Percentiles rank a stretch among this genome's conserved stretches.
Evolutionary conservation across 495 filamentous ascomycete genomes (phyloP).

Genomic region (Niebla homalea): DNA sequence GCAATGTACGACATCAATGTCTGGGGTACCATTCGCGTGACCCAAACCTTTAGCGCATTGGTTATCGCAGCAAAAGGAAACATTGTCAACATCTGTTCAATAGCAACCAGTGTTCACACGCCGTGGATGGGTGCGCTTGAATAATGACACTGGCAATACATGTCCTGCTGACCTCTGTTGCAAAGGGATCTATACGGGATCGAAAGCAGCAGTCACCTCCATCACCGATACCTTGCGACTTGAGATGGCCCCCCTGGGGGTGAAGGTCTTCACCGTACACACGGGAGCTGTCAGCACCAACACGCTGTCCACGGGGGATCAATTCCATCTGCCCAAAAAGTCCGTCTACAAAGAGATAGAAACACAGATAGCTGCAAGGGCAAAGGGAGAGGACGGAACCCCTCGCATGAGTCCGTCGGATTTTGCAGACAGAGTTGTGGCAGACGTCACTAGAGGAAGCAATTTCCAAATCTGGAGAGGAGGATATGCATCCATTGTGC

Average conservation of each 20-base stretch:
- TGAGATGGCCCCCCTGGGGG: slow-evolving; percentile 40
- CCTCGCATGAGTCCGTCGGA: slow-evolving; percentile 7
- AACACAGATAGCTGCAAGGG: slow-evolving; percentile 3
- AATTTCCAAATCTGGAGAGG: slow-evolving; percentile 18
- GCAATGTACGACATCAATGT: slow-evolving; percentile 50
- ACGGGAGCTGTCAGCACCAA: slow-evolving; percentile 36
- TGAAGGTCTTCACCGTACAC: slow-evolving; percentile 41
- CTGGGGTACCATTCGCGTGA: slow-evolving; percentile 41
- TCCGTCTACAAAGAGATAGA: slow-evolving; percentile 17
- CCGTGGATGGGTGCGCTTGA: slow-evolving; percentile 27
- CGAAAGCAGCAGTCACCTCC: slow-evolving; percentile 37
- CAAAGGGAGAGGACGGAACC: slow-evolving; percentile 3
- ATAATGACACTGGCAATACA: background rate
- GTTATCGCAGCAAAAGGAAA: slow-evolving; percentile 38
- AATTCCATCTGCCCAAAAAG: slow-evolving; percentile 15
- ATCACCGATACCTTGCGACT: slow-evolving; percentile 39
- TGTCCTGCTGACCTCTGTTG: background rate
- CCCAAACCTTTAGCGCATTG: slow-evolving; percentile 39
- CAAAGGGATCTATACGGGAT: slow-evolving; percentile 32
- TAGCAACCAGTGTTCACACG: slow-evolving; percentile 32
- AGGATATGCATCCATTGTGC: slow-evolving; percentile 12
- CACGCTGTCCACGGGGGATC: slow-evolving; percentile 10
- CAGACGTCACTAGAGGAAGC: slow-evolving; percentile 11
- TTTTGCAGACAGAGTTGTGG: slow-evolving; percentile 16
- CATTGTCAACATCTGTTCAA: slow-evolving; percentile 42